Evolutionary conservation across 768 basidiomycete species (phyloP).

Genomic region (Chalciporus sphaerocephalus): DNA sequence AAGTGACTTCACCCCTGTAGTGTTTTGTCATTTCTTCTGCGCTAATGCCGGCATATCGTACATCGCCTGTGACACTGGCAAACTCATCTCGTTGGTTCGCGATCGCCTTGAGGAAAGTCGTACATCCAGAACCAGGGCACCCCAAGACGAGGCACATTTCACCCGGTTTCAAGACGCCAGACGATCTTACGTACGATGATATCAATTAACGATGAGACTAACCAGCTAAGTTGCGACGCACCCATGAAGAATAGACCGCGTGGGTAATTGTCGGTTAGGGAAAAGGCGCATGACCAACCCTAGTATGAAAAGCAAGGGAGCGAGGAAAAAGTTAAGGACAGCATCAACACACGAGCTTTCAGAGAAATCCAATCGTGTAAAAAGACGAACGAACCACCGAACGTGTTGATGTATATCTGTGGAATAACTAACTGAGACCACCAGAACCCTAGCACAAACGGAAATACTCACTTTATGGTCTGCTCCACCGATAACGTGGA

Average conservation of each 20-base stretch:
- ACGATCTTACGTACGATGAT: conserved; percentile 46
- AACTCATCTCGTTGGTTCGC: conserved; percentile 43
- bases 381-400: conserved; percentile 44
- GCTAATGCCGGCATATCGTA: conserved; percentile 45
- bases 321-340: conserved; percentile 48
- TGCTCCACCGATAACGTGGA: conserved; percentile 52
- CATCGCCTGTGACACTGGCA: conserved; percentile 37
- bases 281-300: conserved; percentile 39
- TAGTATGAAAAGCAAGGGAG: conserved; percentile 48
- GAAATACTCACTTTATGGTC: conserved; percentile 48
- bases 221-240: conserved; percentile 27
- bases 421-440: not conserved
- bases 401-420: conserved; percentile 53
- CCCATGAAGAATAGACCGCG: conserved; percentile 59
- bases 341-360: conserved; percentile 37
- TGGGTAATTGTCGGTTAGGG: conserved; percentile 34
- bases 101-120: conserved; percentile 49
- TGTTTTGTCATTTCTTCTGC: conserved; percentile 41
- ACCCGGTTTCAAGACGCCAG: conserved; percentile 47
- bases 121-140: conserved; percentile 64
- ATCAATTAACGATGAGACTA: not conserved
- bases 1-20: conserved; percentile 46
- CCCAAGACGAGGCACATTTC: conserved; percentile 52
- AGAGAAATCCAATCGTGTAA: not conserved
- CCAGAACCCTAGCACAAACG: not conserved